Conservation (phyloP, 1,139 yeast genomes). For the Yamadazyma membranifaciens region DNA sequence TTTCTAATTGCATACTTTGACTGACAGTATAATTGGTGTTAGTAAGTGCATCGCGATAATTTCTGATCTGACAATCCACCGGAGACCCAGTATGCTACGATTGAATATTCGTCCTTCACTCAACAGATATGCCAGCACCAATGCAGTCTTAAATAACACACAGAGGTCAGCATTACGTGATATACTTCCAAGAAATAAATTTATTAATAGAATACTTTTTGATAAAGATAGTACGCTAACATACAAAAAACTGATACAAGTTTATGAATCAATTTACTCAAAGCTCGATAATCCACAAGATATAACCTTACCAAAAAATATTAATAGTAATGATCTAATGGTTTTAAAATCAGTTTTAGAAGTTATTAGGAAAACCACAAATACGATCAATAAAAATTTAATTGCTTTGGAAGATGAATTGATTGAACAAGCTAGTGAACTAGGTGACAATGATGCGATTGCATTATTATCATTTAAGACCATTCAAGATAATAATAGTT, state of each 20-base stretch:
- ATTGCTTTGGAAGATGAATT: slow-evolving; percentile 65
- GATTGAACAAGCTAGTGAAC: slow-evolving; percentile 78
- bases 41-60: too few species aligned
- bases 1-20: too few species aligned
- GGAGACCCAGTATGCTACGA: too few species aligned
- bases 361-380: slow-evolving; percentile 59
- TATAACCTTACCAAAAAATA: slow-evolving; percentile 42
- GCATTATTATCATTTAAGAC: slow-evolving; percentile 68
- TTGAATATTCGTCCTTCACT: too few species aligned
- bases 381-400: slow-evolving; percentile 53
- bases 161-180: slow-evolving; percentile 44
- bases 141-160: background rate
- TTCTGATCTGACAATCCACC: too few species aligned
- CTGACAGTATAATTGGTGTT: too few species aligned
- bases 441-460: slow-evolving; percentile 80
- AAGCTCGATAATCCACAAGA: slow-evolving; percentile 35
- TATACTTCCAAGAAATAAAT: slow-evolving; percentile 57
- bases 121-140: background rate
- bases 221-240: slow-evolving; percentile 62
- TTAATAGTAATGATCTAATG: slow-evolving; percentile 60
- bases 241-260: slow-evolving; percentile 52
- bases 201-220: slow-evolving; percentile 58
- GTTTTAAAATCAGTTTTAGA: slow-evolving; percentile 65
- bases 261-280: slow-evolving; percentile 49
- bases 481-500: slow-evolving; percentile 31